A percentile compares a stretch with the other conserved stretches of the same genome.
phyloP scores from a whole-genome alignment of 129 eudicot species.

The Oenanthe sinensis region DNA sequence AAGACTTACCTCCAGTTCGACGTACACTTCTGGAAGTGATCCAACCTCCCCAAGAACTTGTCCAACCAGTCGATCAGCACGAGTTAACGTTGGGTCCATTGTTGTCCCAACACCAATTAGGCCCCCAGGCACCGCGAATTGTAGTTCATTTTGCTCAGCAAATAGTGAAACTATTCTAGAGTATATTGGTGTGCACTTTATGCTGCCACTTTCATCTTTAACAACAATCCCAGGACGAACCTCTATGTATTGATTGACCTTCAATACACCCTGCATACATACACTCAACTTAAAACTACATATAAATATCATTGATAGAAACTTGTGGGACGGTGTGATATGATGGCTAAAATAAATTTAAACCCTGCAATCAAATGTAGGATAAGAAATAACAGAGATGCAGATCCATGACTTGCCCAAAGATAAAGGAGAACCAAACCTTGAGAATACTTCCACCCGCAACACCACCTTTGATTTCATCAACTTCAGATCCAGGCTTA shows the following conservation, averaged over 20 bases:
- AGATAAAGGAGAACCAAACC: constrained; percentile 29
- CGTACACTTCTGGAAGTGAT: constrained; percentile 91
- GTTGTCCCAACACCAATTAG: constrained; percentile 98
- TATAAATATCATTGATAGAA: neutral
- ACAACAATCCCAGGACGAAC: constrained; percentile 97
- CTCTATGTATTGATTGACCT: constrained; percentile 79
- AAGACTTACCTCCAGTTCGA: constrained; percentile 73
- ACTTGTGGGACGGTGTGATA: neutral
- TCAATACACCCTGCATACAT: constrained; percentile 81
- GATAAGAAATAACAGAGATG: neutral
- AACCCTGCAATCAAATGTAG: neutral
- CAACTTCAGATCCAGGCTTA: constrained; percentile 95
- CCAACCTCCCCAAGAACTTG: constrained; percentile 99
- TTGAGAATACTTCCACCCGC: constrained; percentile 98
- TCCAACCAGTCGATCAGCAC: constrained; percentile 97
- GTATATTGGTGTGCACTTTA: constrained; percentile 90
- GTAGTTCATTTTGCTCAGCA: constrained; percentile 93
- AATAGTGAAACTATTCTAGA: constrained; percentile 88
- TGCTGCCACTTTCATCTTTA: constrained; percentile 85
- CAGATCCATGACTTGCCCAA: neutral
- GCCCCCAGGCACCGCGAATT: constrained; percentile 97
- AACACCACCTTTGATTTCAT: constrained; percentile 90
- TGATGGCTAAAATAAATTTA: neutral
- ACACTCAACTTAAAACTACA: neutral
- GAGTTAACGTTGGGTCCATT: constrained; percentile 95